Conservation (phyloP, 257 asterid genomes). For the Scutellaria barbata region DNA sequence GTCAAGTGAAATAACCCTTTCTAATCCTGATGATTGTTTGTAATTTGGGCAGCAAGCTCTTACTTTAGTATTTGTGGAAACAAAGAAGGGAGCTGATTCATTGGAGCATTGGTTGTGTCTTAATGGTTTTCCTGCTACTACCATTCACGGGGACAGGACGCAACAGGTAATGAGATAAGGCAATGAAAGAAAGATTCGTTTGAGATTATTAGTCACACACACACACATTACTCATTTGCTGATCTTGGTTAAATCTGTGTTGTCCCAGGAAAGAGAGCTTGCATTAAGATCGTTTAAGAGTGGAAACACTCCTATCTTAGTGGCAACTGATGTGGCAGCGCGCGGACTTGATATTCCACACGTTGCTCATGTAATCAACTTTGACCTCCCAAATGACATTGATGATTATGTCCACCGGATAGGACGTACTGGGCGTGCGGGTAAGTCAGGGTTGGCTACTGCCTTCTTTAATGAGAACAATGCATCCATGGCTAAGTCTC, state of each 20-base stretch:
- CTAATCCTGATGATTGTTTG: constrained; percentile 30
- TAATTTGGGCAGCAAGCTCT: constrained; percentile 72
- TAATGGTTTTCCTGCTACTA: constrained; percentile 84
- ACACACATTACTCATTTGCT: not conserved
- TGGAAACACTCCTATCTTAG: constrained; percentile 79
- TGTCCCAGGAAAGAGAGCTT: constrained; percentile 71
- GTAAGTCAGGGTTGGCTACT: constrained; percentile 82
- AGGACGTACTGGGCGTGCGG: constrained; percentile 92
- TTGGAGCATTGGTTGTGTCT: constrained; percentile 76
- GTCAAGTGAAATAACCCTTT: not conserved
- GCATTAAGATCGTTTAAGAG: constrained; percentile 84
- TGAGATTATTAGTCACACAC: not conserved
- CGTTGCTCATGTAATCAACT: constrained; percentile 78
- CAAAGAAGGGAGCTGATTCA: constrained; percentile 92
- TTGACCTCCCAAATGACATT: constrained; percentile 81
- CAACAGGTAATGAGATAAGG: constrained; percentile 61
- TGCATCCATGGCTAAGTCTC: constrained; percentile 61
- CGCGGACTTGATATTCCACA: constrained; percentile 90
- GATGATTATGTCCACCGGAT: constrained; percentile 87
- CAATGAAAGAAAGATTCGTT: constrained; percentile 10
- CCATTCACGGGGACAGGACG: constrained; percentile 91
- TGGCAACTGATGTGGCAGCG: constrained; percentile 89
- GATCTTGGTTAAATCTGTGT: constrained; percentile 20
- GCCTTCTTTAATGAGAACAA: constrained; percentile 78
- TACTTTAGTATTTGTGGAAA: constrained; percentile 91